These are phyloP conservation scores for Dendrobium chrysotoxum DNA, from an alignment of 106 monocot species.

Conservation along the genomic window DNA sequence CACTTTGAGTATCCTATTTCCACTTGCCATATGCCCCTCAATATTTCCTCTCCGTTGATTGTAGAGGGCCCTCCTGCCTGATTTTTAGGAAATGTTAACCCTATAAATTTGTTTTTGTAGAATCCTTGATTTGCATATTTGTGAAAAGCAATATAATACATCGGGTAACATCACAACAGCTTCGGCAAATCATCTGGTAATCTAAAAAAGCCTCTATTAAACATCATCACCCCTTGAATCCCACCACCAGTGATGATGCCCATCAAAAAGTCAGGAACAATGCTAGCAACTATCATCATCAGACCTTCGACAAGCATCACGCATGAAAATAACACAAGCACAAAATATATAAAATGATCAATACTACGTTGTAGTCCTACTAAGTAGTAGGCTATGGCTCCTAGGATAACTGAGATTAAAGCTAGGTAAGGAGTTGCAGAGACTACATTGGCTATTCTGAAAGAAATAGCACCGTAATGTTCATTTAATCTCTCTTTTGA, in stretches of 20 bases:
- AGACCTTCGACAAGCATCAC: conserved; percentile 77
- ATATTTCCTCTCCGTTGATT: conserved; percentile 36
- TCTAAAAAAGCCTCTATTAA: conserved; percentile 72
- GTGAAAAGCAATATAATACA: conserved; percentile 71
- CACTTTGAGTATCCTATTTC: conserved; percentile 64
- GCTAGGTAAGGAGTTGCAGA: conserved; percentile 56
- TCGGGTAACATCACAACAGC: conserved; percentile 61
- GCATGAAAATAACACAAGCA: conserved; percentile 41
- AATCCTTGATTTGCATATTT: conserved; percentile 64
- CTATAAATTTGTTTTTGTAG: conserved; percentile 80
- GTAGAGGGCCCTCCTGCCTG: conserved; percentile 4
- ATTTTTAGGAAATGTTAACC: conserved; percentile 49
- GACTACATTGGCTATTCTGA: conserved; percentile 43
- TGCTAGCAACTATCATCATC: conserved; percentile 86
- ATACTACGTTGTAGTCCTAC: conserved; percentile 37
- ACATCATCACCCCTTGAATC: conserved; percentile 73
- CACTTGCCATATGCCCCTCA: conserved; percentile 38
- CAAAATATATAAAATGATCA: conserved; percentile 62
- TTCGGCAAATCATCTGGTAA: conserved; percentile 53
- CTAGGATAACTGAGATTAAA: conserved; percentile 57
- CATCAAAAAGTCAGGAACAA: conserved; percentile 76
- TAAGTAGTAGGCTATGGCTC: conserved; percentile 63
- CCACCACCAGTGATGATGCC: conserved; percentile 85
- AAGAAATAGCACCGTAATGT: conserved; percentile 57
- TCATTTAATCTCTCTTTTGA: conserved; percentile 57